These are phyloP conservation scores for Myriosclerotinia duriaeana DNA, from an alignment of 2,329 filamentous ascomycete genomes.

Conservation along the genomic window DNA sequence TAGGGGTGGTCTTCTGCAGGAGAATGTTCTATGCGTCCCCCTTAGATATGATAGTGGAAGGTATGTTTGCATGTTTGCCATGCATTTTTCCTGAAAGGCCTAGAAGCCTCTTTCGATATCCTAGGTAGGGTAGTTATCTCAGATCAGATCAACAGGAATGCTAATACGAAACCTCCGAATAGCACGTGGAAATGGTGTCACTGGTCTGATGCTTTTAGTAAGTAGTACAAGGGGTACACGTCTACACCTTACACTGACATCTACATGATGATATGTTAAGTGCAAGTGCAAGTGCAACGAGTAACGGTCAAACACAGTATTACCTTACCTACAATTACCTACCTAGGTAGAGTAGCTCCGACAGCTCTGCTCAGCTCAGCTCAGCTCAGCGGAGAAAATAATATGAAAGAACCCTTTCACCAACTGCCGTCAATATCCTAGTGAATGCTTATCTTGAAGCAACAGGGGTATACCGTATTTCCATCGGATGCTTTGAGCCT, in stretches of 20 bases:
- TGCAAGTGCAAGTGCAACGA: background rate
- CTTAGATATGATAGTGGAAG: slow-evolving; percentile 7
- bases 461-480: background rate
- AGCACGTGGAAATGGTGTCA: background rate
- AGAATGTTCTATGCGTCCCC: slow-evolving; percentile 11
- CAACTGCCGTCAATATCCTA: background rate
- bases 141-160: background rate
- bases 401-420: background rate
- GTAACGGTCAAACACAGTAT: background rate
- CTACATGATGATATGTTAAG: too few relatives aligned
- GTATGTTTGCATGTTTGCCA: background rate
- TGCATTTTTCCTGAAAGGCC: slow-evolving; percentile 4
- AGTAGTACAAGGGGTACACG: background rate
- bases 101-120: slow-evolving; percentile 7
- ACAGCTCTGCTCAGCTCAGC: too few relatives aligned
- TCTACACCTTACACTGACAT: background rate
- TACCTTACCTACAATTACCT: too few relatives aligned
- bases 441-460: slow-evolving; percentile 13
- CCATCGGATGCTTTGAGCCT: slow-evolving; percentile 1
- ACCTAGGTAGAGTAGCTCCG: background rate
- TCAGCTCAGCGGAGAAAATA: background rate
- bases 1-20: background rate
- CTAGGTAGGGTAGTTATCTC: background rate
- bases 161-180: background rate
- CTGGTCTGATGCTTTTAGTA: background rate